Conservation (phyloP, 129 eudicot species). For the Apium graveolens region DNA sequence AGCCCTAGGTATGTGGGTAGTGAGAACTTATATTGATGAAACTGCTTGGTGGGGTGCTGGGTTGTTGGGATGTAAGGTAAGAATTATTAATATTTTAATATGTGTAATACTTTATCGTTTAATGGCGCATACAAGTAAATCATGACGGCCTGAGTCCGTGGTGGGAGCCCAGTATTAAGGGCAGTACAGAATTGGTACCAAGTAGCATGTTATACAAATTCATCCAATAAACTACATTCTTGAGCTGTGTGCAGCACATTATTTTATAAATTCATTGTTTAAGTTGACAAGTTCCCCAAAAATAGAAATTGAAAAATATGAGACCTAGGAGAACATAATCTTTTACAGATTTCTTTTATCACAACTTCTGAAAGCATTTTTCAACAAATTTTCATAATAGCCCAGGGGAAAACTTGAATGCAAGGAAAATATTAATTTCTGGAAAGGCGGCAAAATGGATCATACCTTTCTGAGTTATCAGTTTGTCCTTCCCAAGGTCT, state of each 20-base stretch:
- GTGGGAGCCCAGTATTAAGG: not conserved
- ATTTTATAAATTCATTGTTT: not conserved
- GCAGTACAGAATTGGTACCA: not conserved
- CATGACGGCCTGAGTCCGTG: not conserved
- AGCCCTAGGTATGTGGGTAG: no score
- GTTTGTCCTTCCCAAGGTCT: slow-evolving; percentile 85
- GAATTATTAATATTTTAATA: not conserved
- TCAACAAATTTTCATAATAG: not conserved
- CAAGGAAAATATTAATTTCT: not conserved
- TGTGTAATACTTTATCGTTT: not conserved
- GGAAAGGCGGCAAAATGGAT: slow-evolving; percentile 7
- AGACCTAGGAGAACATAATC: not conserved
- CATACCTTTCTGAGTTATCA: slow-evolving; percentile 82
- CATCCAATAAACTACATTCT: not conserved
- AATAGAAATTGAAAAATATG: not conserved
- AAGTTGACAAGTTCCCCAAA: not conserved
- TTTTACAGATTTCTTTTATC: not conserved
- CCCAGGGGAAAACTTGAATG: not conserved
- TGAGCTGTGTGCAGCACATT: not conserved
- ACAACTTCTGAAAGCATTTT: not conserved
- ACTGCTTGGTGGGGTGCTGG: not conserved
- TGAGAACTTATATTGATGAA: not conserved
- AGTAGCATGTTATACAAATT: not conserved
- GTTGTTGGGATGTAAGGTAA: not conserved
- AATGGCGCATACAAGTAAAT: not conserved